These are phyloP conservation scores for Leishmania aethiopica DNA, from an alignment of 208 protist genomes.

Conservation along the genomic window DNA sequence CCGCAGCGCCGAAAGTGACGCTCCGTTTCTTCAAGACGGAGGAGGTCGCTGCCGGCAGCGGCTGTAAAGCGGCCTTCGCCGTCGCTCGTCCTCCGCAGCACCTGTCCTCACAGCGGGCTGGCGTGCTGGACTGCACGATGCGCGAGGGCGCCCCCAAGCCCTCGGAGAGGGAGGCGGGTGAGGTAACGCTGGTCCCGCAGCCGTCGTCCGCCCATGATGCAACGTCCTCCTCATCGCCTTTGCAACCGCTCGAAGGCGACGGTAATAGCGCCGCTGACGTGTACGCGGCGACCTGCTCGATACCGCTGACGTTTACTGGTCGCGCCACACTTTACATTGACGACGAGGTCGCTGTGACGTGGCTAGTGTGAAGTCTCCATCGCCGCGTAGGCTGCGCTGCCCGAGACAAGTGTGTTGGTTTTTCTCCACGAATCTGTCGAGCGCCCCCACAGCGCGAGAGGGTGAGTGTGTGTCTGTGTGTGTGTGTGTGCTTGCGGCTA, in stretches of 20 bases:
- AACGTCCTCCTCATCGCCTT: neutral
- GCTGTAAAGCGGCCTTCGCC: neutral
- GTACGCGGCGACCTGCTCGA: slow-evolving; percentile 23
- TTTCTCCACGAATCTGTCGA: neutral
- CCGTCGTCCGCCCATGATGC: neutral
- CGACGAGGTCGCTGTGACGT: slow-evolving; percentile 32
- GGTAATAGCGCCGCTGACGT: slow-evolving; percentile 9
- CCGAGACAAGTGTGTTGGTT: neutral
- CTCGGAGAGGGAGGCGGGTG: neutral
- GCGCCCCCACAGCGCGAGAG: neutral
- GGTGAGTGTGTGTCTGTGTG: neutral
- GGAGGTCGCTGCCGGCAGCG: slow-evolving; percentile 21
- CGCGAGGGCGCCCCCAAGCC: neutral
- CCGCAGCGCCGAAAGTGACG: slow-evolving; percentile 9
- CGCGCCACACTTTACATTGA: slow-evolving; percentile 31
- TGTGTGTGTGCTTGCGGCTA: neutral
- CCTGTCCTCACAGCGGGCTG: neutral
- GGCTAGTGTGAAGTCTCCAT: slow-evolving; percentile 5
- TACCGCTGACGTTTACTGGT: slow-evolving; percentile 23
- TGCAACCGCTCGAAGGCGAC: neutral
- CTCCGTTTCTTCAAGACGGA: slow-evolving; percentile 19
- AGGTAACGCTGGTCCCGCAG: slow-evolving; percentile 16
- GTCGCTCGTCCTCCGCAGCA: neutral
- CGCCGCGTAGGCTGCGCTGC: neutral
- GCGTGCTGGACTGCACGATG: neutral